A percentile compares a stretch with the other conserved stretches of the same genome.
These are phyloP conservation scores for Silene noctiflora DNA, from an alignment of 179 eudicot species.

Conservation along the genomic window DNA sequence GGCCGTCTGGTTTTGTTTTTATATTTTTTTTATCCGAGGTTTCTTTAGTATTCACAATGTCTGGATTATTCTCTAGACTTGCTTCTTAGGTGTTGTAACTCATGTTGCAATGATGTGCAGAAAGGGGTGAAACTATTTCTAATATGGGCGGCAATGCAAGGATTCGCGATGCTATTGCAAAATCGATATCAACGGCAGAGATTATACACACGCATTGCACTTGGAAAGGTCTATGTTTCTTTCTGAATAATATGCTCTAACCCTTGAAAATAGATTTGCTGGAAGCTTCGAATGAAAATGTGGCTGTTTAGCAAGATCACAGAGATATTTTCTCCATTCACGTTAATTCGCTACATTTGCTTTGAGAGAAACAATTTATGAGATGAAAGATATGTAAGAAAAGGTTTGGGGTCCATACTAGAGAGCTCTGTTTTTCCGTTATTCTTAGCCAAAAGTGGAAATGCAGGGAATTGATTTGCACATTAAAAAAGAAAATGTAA, in stretches of 20 bases:
- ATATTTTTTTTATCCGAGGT: neutral
- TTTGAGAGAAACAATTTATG: too few species aligned
- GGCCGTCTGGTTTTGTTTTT: neutral
- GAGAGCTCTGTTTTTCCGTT: neutral
- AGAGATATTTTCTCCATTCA: neutral
- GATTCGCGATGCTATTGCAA: constrained; percentile 91
- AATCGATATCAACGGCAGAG: constrained; percentile 94
- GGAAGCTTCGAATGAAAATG: neutral
- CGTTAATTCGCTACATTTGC: neutral
- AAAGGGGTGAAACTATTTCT: constrained; percentile 77
- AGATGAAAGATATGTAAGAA: neutral
- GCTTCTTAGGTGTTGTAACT: constrained; percentile 6
- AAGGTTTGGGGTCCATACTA: neutral
- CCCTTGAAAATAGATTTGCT: neutral
- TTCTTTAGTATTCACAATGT: neutral
- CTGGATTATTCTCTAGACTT: neutral
- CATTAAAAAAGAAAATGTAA: neutral
- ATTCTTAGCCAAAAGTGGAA: neutral
- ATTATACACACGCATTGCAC: constrained; percentile 91
- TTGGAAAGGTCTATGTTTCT: constrained; percentile 68
- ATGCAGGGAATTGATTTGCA: neutral
- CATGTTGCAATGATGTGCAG: constrained; percentile 39
- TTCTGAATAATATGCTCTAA: constrained; percentile 2
- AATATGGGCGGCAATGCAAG: constrained; percentile 86
- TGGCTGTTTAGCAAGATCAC: neutral